Base-by-base conservation (phyloP, 2,329 filamentous ascomycete genomes). In the Aspergillus hiratsukae region DNA sequence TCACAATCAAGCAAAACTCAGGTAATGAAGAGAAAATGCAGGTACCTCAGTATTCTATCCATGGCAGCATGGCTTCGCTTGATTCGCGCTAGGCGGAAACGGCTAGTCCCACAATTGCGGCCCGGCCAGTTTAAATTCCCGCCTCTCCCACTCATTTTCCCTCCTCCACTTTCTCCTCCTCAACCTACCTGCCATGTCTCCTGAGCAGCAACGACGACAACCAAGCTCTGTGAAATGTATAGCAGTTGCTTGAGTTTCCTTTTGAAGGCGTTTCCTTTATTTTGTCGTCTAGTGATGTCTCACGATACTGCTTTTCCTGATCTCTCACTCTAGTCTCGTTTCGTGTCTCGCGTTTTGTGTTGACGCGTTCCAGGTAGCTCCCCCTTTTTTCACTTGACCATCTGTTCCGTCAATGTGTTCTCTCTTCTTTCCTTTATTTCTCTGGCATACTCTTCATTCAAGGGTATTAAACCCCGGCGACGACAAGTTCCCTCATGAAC, bases 11-110 rank as follows among this genome's bases (percentile, higher is more conserved):
- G 19, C 19, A 45, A n/a, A 21, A 45, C 31, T 17, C n/a, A 65
- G 62, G 81, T 79, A 83, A 0, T 80, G 80, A 11, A 83, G 65
- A 0, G 70, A 58, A 10, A 68, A 48, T n/a, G 9, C 27, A 4
- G 7, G 31, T 11, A 25, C 29, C 29, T 14, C 14, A 4, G 27
- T 27, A 49, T 37, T 49, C n/a, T 7, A 17, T 37, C 3, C 23
- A 23, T 23, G 23, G 23, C 23, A 23, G 2, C 5, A 37, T 37
- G 31, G 6, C 14, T 7, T 50, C 46, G 35, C 29, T 50, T 21
- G 4, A 25, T 11, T 40, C n/a, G 21, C 23, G n/a, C n/a, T 35
- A 51, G 49, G 29, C 19, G 2, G 40, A 55, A 35, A 14, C 31
- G 29, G 53, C 25, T 52, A 51, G 49, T n/a, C 5, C 27, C 4